These are phyloP conservation scores for Trypanosoma conorhini DNA, from an alignment of 208 protist species.

Conservation along the genomic window DNA sequence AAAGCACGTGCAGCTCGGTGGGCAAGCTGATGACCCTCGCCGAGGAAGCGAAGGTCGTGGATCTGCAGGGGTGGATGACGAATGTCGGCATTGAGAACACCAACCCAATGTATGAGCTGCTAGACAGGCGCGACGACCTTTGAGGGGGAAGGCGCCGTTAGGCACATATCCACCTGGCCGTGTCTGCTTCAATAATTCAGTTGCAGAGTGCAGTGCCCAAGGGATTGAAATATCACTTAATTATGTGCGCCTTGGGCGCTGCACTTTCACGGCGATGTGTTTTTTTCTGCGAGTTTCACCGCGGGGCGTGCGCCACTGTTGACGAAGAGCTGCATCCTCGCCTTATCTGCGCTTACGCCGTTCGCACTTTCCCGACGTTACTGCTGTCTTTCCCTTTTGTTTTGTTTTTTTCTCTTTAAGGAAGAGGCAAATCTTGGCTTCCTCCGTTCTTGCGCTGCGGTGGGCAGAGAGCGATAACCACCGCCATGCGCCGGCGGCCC, in stretches of 20 bases:
- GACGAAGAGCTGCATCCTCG: too few species aligned
- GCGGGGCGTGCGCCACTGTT: too few species aligned
- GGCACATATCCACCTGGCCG: too few species aligned
- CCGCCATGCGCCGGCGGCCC: too few species aligned
- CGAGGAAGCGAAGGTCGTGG: constrained; percentile 34
- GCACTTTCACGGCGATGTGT: too few species aligned
- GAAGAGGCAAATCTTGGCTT: too few species aligned
- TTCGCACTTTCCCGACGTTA: background rate
- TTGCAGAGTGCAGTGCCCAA: background rate
- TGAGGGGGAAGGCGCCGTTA: constrained; percentile 22
- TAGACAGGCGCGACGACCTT: constrained; percentile 64
- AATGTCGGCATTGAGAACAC: constrained; percentile 93
- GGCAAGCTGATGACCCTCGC: constrained; percentile 47
- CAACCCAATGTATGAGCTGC: constrained; percentile 90
- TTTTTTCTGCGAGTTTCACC: too few species aligned
- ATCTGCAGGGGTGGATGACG: constrained; percentile 77
- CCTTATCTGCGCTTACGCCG: too few species aligned
- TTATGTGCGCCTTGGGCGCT: background rate
- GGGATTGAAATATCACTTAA: background rate
- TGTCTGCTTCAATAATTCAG: background rate
- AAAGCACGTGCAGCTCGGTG: constrained; percentile 56
- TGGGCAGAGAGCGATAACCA: background rate
- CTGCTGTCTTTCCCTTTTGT: too few species aligned
- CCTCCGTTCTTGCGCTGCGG: background rate
- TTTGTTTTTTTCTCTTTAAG: too few species aligned